A percentile compares a stretch with the other conserved stretches of the same genome.
phyloP scores from a whole-genome alignment of 495 filamentous ascomycete species.

The Neurospora sp. region DNA sequence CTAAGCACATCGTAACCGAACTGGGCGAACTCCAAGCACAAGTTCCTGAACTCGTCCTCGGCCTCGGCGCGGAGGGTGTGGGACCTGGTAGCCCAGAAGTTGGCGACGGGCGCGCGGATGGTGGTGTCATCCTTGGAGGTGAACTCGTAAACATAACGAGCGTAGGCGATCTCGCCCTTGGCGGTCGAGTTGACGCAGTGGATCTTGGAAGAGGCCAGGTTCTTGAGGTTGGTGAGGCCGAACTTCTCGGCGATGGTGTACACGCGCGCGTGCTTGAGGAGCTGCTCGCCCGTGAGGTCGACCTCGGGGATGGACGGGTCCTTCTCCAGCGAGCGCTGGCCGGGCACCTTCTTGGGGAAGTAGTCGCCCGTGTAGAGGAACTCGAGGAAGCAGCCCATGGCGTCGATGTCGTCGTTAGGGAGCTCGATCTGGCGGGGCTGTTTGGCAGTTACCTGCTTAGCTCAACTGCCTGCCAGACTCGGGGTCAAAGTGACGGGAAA shows the following conservation, averaged over 20 bases:
- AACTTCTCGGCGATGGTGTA: conserved; percentile 85
- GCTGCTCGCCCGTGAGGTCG: conserved; percentile 63
- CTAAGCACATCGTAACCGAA: conserved; percentile 85
- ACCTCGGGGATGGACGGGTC: conserved; percentile 47
- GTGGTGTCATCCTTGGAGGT: conserved; percentile 56
- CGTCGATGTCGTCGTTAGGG: conserved; percentile 60
- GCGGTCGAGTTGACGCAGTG: conserved; percentile 78
- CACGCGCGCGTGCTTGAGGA: conserved; percentile 76
- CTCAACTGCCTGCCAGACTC: no score
- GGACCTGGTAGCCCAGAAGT: conserved; percentile 76
- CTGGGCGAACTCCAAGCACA: conserved; percentile 83
- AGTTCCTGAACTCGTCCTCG: conserved; percentile 64
- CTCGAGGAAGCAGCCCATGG: conserved; percentile 80
- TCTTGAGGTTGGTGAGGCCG: conserved; percentile 59
- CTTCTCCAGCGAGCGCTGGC: conserved; percentile 43
- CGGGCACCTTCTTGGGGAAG: conserved; percentile 56
- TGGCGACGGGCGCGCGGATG: conserved; percentile 76
- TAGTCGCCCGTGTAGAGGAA: conserved; percentile 91
- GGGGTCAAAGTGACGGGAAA: no score
- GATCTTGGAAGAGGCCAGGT: conserved; percentile 76
- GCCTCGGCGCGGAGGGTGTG: conserved; percentile 76
- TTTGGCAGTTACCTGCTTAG: no score
- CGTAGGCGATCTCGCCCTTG: conserved; percentile 80
- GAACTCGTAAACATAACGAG: conserved; percentile 78
- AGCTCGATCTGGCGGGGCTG: conserved; percentile 60